Percentiles rank a stretch among this genome's conserved stretches.
Conservation (phyloP, 2,329 filamentous ascomycete genomes). For the Microcyclosporella mali region DNA sequence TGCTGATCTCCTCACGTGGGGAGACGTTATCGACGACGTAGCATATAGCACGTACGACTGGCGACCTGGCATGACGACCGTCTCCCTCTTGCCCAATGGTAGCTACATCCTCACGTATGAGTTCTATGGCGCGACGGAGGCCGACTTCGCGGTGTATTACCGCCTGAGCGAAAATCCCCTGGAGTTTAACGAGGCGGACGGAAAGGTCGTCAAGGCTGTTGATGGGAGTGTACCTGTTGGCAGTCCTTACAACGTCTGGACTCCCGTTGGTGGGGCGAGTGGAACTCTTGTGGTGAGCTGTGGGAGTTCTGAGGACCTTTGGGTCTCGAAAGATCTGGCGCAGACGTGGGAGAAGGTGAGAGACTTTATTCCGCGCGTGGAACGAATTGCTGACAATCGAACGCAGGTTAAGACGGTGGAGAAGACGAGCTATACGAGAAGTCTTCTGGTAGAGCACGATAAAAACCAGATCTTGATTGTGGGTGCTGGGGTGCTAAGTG, state of each 20-base stretch:
- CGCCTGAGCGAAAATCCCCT: constrained; percentile 44
- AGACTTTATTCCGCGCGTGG: too few species aligned
- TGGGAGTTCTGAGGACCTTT: constrained; percentile 38
- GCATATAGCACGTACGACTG: constrained; percentile 56
- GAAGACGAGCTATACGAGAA: constrained; percentile 41
- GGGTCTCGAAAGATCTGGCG: constrained; percentile 43
- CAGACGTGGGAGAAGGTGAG: constrained; percentile 42
- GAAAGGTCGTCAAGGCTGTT: constrained; percentile 38
- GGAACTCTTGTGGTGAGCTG: constrained; percentile 47
- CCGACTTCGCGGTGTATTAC: constrained; percentile 49
- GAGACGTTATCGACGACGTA: constrained; percentile 55
- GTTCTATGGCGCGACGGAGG: constrained; percentile 46
- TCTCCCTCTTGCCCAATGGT: constrained; percentile 51
- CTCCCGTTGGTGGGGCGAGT: constrained; percentile 39
- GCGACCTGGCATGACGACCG: constrained; percentile 63
- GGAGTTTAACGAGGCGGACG: constrained; percentile 39
- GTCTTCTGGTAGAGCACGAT: constrained; percentile 41
- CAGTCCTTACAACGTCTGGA: constrained; percentile 51
- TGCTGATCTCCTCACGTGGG: constrained; percentile 56
- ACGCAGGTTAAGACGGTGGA: constrained; percentile 23
- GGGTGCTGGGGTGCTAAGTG: constrained; percentile 34
- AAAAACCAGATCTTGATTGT: constrained; percentile 36
- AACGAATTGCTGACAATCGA: too few species aligned
- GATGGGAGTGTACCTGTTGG: constrained; percentile 42
- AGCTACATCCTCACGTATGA: constrained; percentile 62